These are phyloP conservation scores for Rhizopogon vinicolor DNA, from an alignment of 768 basidiomycete species.

Conservation along the genomic window DNA sequence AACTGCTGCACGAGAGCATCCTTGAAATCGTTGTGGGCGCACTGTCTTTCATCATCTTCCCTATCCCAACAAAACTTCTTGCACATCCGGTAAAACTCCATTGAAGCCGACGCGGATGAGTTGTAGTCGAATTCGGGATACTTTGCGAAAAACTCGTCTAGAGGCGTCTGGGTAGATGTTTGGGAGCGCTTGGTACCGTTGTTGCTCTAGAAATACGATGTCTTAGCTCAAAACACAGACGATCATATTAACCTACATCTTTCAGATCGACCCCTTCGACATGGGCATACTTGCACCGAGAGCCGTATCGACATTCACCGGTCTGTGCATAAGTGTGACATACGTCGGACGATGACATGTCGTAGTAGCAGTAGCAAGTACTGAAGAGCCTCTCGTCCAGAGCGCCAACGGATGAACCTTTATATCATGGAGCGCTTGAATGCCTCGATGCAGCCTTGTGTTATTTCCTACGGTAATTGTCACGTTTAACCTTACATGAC, in stretches of 20 bases:
- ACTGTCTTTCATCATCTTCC: not conserved
- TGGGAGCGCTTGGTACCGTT: not conserved
- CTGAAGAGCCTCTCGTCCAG: too few species aligned
- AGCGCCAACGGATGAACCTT: not conserved
- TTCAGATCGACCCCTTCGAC: not conserved
- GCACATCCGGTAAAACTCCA: slow-evolving; percentile 16
- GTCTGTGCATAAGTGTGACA: not conserved
- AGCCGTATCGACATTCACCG: not conserved
- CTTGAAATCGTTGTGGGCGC: slow-evolving; percentile 4
- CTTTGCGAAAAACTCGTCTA: slow-evolving; percentile 19
- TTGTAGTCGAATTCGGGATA: slow-evolving; percentile 17
- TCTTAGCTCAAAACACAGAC: not conserved
- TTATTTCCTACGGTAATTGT: too few species aligned
- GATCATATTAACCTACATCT: not conserved
- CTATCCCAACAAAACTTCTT: not conserved
- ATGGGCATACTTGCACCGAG: not conserved
- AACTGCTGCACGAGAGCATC: slow-evolving; percentile 21
- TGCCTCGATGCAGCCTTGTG: not conserved
- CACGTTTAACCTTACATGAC: too few species aligned
- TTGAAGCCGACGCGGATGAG: slow-evolving; percentile 8
- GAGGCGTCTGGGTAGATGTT: slow-evolving; percentile 6
- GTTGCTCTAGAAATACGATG: not conserved
- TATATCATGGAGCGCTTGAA: not conserved
- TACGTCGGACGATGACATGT: not conserved
- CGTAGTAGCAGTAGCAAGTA: not conserved